These are phyloP conservation scores for Ophiostoma novo-ulmi DNA, from an alignment of 2,329 filamentous ascomycete species.

Conservation along the genomic window DNA sequence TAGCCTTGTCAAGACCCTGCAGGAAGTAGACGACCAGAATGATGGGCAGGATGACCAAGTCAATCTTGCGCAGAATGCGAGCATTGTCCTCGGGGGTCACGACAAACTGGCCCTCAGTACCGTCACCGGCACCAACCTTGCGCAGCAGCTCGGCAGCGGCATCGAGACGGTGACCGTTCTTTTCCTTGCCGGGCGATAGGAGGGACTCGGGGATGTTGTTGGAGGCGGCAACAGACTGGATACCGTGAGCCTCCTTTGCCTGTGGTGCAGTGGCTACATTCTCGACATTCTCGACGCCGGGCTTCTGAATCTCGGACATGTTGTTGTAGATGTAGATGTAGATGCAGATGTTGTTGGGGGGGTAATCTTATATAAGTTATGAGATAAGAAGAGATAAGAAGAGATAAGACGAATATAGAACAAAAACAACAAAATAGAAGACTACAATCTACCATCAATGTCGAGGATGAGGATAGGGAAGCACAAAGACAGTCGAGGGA, in stretches of 20 bases:
- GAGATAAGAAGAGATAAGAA: not conserved
- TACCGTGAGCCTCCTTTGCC: slow-evolving; percentile 14
- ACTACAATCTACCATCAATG: not conserved
- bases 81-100: slow-evolving; percentile 50
- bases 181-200: not conserved
- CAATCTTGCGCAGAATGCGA: slow-evolving; percentile 47
- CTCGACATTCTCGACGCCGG: slow-evolving; percentile 24
- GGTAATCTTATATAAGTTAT: not conserved
- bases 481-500: not conserved
- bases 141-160: slow-evolving; percentile 28
- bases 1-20: slow-evolving; percentile 29
- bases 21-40: slow-evolving; percentile 29
- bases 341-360: not conserved
- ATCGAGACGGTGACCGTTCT: slow-evolving; percentile 21
- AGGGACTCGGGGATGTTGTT: not conserved
- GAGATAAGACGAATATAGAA: not conserved
- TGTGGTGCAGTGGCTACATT: not conserved
- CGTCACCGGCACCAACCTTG: slow-evolving; percentile 23
- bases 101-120: slow-evolving; percentile 33
- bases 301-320: slow-evolving; percentile 22
- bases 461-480: not conserved
- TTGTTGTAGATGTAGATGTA: not conserved
- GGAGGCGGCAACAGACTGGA: slow-evolving; percentile 20
- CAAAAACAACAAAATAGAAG: not conserved
- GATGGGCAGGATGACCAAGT: slow-evolving; percentile 47